Conservation (phyloP, 139 green algal genomes). For the Chlamydomonas schloesseri region DNA sequence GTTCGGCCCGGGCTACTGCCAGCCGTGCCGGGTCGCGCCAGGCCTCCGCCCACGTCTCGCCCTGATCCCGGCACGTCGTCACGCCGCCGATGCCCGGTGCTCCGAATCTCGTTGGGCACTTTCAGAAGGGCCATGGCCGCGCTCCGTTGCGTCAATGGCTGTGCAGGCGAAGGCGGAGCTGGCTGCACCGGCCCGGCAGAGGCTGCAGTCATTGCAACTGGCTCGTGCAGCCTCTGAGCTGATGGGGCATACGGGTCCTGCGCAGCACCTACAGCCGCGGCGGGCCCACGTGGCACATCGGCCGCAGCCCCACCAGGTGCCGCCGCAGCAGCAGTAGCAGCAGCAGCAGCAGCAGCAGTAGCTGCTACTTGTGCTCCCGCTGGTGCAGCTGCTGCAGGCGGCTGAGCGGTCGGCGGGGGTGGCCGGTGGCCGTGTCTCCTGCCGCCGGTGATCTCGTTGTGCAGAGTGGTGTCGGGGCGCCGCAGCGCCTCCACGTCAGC, state of each 20-base stretch:
- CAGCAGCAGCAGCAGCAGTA: too few species aligned
- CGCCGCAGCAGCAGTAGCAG: too few species aligned
- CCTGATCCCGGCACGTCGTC: not conserved
- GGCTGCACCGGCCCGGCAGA: too few species aligned
- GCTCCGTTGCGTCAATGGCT: not conserved
- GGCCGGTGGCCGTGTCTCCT: not conserved
- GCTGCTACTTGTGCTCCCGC: not conserved
- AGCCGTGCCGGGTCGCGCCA: not conserved
- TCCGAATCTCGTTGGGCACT: conserved; percentile 13
- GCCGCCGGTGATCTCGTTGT: not conserved
- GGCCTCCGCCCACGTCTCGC: not conserved
- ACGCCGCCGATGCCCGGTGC: not conserved
- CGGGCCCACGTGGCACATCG: too few species aligned
- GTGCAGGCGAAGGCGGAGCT: not conserved
- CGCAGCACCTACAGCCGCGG: too few species aligned
- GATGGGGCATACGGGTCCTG: too few species aligned
- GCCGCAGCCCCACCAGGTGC: too few species aligned
- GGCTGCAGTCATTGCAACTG: too few species aligned
- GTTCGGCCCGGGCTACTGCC: not conserved
- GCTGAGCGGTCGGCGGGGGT: too few species aligned
- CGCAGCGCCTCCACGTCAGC: not conserved
- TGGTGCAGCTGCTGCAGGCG: not conserved
- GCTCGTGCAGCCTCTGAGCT: too few species aligned
- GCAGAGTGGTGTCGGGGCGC: not conserved
- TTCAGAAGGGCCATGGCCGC: not conserved